Evolutionary conservation across 257 asterid species (phyloP).

Genomic region (Plantago major): DNA sequence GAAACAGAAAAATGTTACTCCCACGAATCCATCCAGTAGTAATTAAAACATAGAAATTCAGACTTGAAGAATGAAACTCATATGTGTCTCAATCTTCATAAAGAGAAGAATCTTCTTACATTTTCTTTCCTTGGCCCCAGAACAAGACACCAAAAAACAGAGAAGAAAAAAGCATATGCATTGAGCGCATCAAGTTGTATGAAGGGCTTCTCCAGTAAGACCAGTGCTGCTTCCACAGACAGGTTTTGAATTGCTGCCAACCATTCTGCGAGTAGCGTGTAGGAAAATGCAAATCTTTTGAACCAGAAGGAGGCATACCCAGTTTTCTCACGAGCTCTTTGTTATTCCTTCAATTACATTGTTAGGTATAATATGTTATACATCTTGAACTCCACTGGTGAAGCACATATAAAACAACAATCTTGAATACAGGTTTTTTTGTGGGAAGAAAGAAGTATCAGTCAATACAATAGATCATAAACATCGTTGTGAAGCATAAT

Average conservation of each 20-base stretch:
- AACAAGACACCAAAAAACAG: slow-evolving; percentile 37
- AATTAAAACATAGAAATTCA: neutral
- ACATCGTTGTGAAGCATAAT: too few species aligned
- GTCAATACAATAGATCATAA: too few species aligned
- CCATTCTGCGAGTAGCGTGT: slow-evolving; percentile 38
- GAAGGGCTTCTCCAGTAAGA: slow-evolving; percentile 73
- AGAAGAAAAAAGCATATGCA: slow-evolving; percentile 34
- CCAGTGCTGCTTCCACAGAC: slow-evolving; percentile 63
- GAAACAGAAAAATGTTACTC: neutral
- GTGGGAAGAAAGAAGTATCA: too few species aligned
- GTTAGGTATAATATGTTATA: neutral
- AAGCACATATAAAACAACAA: too few species aligned
- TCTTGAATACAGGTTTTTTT: too few species aligned
- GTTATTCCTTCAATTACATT: slow-evolving; percentile 30
- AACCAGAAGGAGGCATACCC: slow-evolving; percentile 34
- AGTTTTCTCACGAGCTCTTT: slow-evolving; percentile 33
- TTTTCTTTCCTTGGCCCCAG: slow-evolving; percentile 43
- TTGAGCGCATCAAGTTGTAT: slow-evolving; percentile 45
- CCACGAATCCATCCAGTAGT: neutral
- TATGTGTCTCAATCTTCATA: neutral
- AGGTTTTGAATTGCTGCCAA: slow-evolving; percentile 53
- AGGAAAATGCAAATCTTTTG: slow-evolving; percentile 43
- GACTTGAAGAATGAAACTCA: neutral
- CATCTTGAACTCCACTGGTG: neutral
- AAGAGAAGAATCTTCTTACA: slow-evolving; percentile 28